Base-by-base conservation (phyloP, 169 alveolate species). In the Plasmodium malariae region DNA sequence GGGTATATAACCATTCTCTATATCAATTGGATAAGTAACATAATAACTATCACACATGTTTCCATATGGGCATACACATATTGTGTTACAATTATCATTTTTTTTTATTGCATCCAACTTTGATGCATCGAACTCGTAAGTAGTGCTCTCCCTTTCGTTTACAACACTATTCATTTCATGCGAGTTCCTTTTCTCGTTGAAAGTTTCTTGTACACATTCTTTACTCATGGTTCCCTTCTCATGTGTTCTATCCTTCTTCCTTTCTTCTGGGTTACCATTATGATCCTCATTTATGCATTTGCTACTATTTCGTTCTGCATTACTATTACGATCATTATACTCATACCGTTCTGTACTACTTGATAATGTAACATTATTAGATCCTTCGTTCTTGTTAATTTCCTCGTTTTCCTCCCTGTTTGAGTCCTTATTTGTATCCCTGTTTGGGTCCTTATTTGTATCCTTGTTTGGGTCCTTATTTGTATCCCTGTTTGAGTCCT, bases 1-100 rank as follows among this genome's bases (percentile, higher is more conserved):
- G 7, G 96, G 95, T 28, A 92, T 88, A 57, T 89, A 76, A 14
- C 93, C 94, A 62, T 74, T 88, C 59, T 92, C 93, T 49, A 91
- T 54, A 62, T 86, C 92, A 36, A 86, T 49, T n/a, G 92, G 92
- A 49, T 36, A 69, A 3, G 87, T 86, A 4, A 86, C 87, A 86
- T 86, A 70, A 86, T 86, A 70, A 45, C 76, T 68, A 62, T 70
- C 87, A 45, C 92, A 69, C 17, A 74, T 86, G 36, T 86, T 86
- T 24, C 92, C 92, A 57, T 86, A 86, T 11, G 92, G 92, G 21
- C 92, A 69, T 19, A 86, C 55, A 86, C 92, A 86, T 30, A 86
- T 55, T 2, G 72, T 68, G 48, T 86, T 70, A 9, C 65, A 40
- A n/a, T 43, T 70, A 55, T 80, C 85, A 40, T 51, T 68, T 65